Base-by-base conservation (phyloP, 352 stramenopile species). In the Pythium apleroticum region DNA sequence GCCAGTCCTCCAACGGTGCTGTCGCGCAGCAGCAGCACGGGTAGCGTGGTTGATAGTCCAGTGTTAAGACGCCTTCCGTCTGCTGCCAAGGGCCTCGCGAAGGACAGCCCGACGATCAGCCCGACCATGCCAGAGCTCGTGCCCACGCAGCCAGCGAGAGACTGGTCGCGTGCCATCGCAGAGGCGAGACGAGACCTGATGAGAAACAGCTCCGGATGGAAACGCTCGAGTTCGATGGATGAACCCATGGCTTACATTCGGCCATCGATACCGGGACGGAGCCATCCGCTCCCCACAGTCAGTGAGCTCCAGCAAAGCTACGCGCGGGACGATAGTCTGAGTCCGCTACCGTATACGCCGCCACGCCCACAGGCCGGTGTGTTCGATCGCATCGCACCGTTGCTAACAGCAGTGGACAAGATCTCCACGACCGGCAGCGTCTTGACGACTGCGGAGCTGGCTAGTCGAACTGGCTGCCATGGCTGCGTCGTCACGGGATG, bases 151-250 rank as follows among this genome's bases (percentile, higher is more conserved):
- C 28, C 31, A 28, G 27, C 30, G 19, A 41, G 28, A 31, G 56
- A 68, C 41, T 72, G 57, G 59, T 63, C 53, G 6, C 65, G 39
- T 4, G 55, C 58, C 22, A 68, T 65, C 22, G 55, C 39, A 11
- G 49, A 62, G 8, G 61, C 59, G 4, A 62, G 57, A 28, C 39
- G 39, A 28, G 55, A 30, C 8, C 20, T 39, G 9, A 39, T 39
- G 33, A 39, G 33, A 10, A 39, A 39, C 33, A 17, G 33, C 33
- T 39, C 33, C 6, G 17, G 15, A 1, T 60, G 4, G 25, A 27
- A 27, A 20, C 25, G 5, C 17, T 15, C 48, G 17, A 33, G 19
- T 11, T 25, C 14, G 30, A 57, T 14, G 27, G 53, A 48, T 17
- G 17, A 49, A 17, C 41, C 41, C 1, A 49, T 49, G 19, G 7